Percentiles rank a stretch among this genome's conserved stretches.
phyloP scores from a whole-genome alignment of 129 eudicot species.

The Rutidosis leptorrhynchoides region DNA sequence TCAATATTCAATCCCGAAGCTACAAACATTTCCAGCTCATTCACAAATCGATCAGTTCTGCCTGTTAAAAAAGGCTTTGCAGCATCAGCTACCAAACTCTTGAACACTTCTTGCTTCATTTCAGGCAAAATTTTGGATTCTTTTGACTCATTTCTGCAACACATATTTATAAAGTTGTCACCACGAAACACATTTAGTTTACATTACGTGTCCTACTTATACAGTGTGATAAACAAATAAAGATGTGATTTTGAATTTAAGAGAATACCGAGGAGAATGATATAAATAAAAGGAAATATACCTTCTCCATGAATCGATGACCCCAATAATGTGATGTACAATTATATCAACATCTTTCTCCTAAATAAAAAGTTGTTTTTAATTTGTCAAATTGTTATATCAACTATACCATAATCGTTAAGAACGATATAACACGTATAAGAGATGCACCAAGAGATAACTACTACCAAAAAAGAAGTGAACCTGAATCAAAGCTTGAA shows the following conservation, averaged over 20 bases:
- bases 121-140: constrained; percentile 31
- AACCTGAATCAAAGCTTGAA: constrained; percentile 87
- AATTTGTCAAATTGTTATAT: background rate
- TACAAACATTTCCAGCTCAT: constrained; percentile 71
- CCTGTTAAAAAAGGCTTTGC: constrained; percentile 65
- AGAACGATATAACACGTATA: background rate
- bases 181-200: background rate
- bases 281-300: constrained; percentile 5
- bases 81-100: constrained; percentile 48
- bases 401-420: background rate
- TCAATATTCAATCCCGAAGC: constrained; percentile 69
- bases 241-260: background rate
- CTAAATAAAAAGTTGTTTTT: constrained; percentile 28
- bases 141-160: constrained; percentile 52
- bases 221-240: background rate
- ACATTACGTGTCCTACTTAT: background rate
- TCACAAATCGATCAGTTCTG: constrained; percentile 59
- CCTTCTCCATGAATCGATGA: constrained; percentile 64
- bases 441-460: constrained; percentile 7
- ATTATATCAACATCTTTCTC: constrained; percentile 81
- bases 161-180: constrained; percentile 10
- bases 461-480: constrained; percentile 1
- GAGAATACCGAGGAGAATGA: background rate
- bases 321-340: constrained; percentile 70
- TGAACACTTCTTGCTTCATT: constrained; percentile 49